Percentiles rank a stretch among this genome's conserved stretches.
Evolutionary conservation across 805 yeast genomes (phyloP).

Genomic region (Peterozyma toletana): DNA sequence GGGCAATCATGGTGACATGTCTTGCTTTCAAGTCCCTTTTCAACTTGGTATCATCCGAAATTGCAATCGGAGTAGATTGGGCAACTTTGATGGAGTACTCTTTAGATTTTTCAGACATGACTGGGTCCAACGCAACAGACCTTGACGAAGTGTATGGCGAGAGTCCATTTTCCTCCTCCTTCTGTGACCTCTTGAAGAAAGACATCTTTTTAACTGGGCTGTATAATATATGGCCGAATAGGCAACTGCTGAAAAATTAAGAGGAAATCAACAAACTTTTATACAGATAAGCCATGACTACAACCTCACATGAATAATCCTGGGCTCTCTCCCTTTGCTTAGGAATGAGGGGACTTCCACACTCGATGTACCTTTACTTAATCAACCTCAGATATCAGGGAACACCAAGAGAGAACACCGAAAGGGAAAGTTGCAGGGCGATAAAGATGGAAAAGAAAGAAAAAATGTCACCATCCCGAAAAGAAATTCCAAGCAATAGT

Average conservation of each 20-base stretch:
- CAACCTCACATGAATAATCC: too few relatives aligned
- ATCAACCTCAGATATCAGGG: too few relatives aligned
- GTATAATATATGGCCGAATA: not conserved
- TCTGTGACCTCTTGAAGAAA: not conserved
- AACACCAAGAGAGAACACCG: too few relatives aligned
- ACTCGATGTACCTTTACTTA: too few relatives aligned
- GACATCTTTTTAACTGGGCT: not conserved
- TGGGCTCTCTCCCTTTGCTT: too few relatives aligned
- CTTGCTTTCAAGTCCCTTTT: slow-evolving; percentile 39
- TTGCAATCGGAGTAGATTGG: slow-evolving; percentile 35
- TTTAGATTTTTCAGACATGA: slow-evolving; percentile 24
- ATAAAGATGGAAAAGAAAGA: too few relatives aligned
- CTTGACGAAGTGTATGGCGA: not conserved
- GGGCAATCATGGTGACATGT: slow-evolving; percentile 56
- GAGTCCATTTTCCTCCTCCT: not conserved
- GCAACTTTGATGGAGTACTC: slow-evolving; percentile 41
- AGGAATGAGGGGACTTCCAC: too few relatives aligned
- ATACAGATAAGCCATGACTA: too few relatives aligned
- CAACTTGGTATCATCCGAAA: slow-evolving; percentile 34
- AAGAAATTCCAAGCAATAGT: too few relatives aligned
- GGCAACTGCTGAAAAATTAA: not conserved
- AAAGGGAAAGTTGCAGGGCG: too few relatives aligned
- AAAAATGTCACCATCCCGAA: too few relatives aligned
- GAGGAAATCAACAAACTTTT: too few relatives aligned
- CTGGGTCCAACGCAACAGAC: slow-evolving; percentile 1